Conservation (phyloP, 768 basidiomycete species). For the Leccinum arenicola region DNA sequence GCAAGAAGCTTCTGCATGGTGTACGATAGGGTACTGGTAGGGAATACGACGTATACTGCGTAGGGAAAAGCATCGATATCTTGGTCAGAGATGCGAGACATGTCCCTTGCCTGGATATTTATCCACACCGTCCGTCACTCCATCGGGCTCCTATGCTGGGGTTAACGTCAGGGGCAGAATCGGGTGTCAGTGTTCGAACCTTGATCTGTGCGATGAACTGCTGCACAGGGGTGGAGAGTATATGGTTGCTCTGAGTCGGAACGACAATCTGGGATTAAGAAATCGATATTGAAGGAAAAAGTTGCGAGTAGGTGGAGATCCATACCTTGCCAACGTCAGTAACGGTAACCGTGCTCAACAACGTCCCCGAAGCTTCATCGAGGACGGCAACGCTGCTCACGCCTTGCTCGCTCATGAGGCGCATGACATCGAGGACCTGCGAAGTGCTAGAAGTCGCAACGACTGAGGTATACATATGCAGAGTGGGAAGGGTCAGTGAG, state of each 20-base stretch:
- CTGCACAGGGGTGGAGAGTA: conserved; percentile 63
- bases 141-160: conserved; percentile 54
- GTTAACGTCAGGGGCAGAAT: conserved; percentile 2
- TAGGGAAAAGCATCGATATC: not conserved
- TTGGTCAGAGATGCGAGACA: not conserved
- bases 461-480: conserved; percentile 61
- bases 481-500: conserved; percentile 58
- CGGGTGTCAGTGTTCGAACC: conserved; percentile 34
- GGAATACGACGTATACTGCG: conserved; percentile 72
- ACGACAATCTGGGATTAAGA: conserved; percentile 58
- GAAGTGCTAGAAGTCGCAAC: conserved; percentile 59
- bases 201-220: conserved; percentile 74
- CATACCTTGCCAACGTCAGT: conserved; percentile 76
- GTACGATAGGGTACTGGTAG: conserved; percentile 60
- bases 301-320: not conserved
- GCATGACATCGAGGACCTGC: conserved; percentile 78
- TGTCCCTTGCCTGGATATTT: conserved; percentile 62
- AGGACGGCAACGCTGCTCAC: conserved; percentile 81
- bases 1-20: conserved; percentile 80
- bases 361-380: conserved; percentile 57
- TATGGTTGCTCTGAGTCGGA: conserved; percentile 77
- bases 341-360: conserved; percentile 77
- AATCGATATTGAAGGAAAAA: not conserved
- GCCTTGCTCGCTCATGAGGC: conserved; percentile 80
- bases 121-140: conserved; percentile 77